Conservation (phyloP, 176 grass and related monocot genomes). For the Miscanthus lutarioriparius region DNA sequence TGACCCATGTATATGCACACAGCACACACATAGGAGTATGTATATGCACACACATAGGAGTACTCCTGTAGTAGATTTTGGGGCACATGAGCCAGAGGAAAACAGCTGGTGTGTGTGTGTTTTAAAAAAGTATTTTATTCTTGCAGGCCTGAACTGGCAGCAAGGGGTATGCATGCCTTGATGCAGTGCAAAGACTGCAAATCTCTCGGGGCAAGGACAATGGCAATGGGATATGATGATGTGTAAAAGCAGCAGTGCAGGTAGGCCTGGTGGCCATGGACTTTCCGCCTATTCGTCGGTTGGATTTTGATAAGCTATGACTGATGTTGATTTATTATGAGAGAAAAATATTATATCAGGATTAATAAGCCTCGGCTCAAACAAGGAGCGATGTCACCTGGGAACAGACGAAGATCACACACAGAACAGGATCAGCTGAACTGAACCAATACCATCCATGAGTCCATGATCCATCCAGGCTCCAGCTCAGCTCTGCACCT, state of each 20-base stretch:
- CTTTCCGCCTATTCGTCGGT: too few species aligned
- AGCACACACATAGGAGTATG: not conserved
- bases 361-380: too few species aligned
- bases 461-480: constrained; percentile 37
- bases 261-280: constrained; percentile 27
- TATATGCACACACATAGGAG: too few species aligned
- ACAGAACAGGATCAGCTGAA: constrained; percentile 38
- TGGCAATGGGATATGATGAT: not conserved
- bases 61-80: too few species aligned
- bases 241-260: constrained; percentile 5
- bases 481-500: not conserved
- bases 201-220: not conserved
- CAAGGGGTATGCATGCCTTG: not conserved
- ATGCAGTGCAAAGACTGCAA: not conserved
- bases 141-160: constrained; percentile 4
- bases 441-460: constrained; percentile 38
- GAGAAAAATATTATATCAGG: too few species aligned
- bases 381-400: too few species aligned
- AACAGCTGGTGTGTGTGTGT: not conserved
- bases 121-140: not conserved
- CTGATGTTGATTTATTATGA: too few species aligned
- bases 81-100: not conserved
- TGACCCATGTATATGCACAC: not conserved
- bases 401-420: not conserved
- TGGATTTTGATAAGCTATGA: too few species aligned